Base-by-base conservation (phyloP, 1,284 basidiomycete genomes). In the Trichosporon sp. region DNA sequence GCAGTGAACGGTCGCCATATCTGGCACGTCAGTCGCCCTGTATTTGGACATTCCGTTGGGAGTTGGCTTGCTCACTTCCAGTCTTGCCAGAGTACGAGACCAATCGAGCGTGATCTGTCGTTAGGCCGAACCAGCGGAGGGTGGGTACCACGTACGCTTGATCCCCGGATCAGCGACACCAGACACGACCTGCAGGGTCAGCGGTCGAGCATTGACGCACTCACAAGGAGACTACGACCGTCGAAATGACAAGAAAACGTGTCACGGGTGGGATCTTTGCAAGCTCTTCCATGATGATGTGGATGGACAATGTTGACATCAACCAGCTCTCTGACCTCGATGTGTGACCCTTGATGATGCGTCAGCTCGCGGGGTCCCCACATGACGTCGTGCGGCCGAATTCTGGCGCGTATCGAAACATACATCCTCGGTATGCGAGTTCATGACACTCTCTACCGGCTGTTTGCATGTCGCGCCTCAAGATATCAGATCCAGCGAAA, bases 1-100 rank as follows among this genome's bases (percentile, higher is more conserved):
- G 75, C 66, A 2, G 82, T 81, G 35, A 79, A 26, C 3, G 78
- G 78, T 10, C 82, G 73, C 82, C 82, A 84, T 11, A 82, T 70
- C 80, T 67, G 40, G 12, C 12, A 4, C 4, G 38, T 59, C 7
- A 40, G 35, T 37, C 6, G 5, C 35, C 35, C 35, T 7, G 11
- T 37, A 43, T 14, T 7, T 7, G 19, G 1, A 21, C 26, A n/a
- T 3, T 8, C 12, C 14, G 26, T 26, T 26, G 3, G 19, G 40
- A 35, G 21, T 4, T 26, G 2, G 21, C 21, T 32, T 21, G 1
- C 56, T 61, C 10, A 32, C 19, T 10, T 38, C 37, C 19, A 59
- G 8, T 4, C 37, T 56, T 5, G 21, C 1, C 4, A 68, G 10
- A 2, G 37, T 67, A 3, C 68, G 61, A 35, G 16, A 11, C 38